Percentiles rank a stretch among this genome's conserved stretches.
phyloP scores from a whole-genome alignment of 768 basidiomycete species.

The Agrocybe chaxingu region DNA sequence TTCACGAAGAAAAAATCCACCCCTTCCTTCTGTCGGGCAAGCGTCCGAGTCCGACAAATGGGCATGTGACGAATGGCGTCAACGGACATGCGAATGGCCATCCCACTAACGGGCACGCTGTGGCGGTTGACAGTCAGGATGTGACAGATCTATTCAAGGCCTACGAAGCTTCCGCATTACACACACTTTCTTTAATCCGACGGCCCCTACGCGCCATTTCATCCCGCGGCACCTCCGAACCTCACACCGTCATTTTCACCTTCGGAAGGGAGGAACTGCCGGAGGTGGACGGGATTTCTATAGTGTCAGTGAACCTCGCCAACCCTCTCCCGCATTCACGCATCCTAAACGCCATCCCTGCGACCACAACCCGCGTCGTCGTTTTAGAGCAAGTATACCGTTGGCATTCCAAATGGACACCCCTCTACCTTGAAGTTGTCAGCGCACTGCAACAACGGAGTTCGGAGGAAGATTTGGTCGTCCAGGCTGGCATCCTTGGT shows the following conservation, averaged over 20 bases:
- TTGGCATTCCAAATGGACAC: conserved; percentile 85
- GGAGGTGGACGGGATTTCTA: conserved; percentile 53
- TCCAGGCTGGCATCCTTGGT: conserved; percentile 67
- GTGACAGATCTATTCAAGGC: conserved; percentile 40
- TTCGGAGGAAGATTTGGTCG: conserved; percentile 41
- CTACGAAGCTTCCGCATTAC: conserved; percentile 67
- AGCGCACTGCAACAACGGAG: conserved; percentile 64
- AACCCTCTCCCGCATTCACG: conserved; percentile 65
- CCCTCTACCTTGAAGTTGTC: conserved; percentile 80
- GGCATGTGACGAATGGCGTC: conserved; percentile 26
- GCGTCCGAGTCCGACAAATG: conserved; percentile 28
- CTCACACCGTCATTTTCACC: conserved; percentile 68
- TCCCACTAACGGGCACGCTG: conserved; percentile 13
- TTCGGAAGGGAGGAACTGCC: conserved; percentile 52
- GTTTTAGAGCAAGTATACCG: conserved; percentile 78
- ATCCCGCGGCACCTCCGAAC: conserved; percentile 47
- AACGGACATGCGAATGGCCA: conserved; percentile 24
- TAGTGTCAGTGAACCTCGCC: conserved; percentile 65
- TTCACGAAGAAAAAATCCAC: conserved; percentile 56
- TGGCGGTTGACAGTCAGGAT: conserved; percentile 20
- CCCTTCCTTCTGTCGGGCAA: conserved; percentile 56
- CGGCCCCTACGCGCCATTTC: conserved; percentile 58
- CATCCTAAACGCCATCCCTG: conserved; percentile 58
- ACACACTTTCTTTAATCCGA: conserved; percentile 60
- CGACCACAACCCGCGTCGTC: conserved; percentile 62